Base-by-base conservation (phyloP, 164 flowering plant genomes). In the Amborella trichopoda region DNA sequence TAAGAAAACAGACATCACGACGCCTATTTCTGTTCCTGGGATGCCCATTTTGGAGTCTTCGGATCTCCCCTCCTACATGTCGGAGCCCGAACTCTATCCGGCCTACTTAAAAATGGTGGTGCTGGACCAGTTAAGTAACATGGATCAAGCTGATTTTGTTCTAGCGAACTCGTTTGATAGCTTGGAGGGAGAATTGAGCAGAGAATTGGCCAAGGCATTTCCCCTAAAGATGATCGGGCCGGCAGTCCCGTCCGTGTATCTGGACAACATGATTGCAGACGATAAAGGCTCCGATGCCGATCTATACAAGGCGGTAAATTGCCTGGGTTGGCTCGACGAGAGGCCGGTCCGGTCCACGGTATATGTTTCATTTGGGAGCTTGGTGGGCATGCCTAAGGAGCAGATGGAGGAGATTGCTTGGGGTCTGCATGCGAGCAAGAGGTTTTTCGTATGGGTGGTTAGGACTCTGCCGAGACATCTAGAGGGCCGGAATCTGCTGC, bases 41-140 rank as follows among this genome's bases (percentile, higher is more conserved):
- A 50, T 5, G 21, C 6, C 32, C 23, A 71, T 59, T 0, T 1
- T 56, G 6, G n/a, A 21, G 2, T 40, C 22, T 20, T 12, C 37
- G 6, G 97, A 89, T 28, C 22, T 85, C 1, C 88, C 94, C 4
- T 71, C 71, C 42, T 83, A 80, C 65, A 54, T 89, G 41, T 66
- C 74, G 26, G 85, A 83, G 1, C 17, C 58, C 0, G 50, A 58
- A 12, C 75, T 73, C 0, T 75, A 62, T 24, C 46, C 50, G 0
- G 49, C 58, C 34, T 20, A 83, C 6, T 42, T 53, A 5, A 49
- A 57, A 3, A 68, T 59, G 1, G 65, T 83, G 19, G n/a, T n/a
- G n/a, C 27, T 71, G 17, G 66, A 59, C 1, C 85, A 82, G 55
- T 80, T 50, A 61, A 55, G 57, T 56, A 89, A 76, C 28, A 58